Evolutionary conservation across 106 monocot genomes (phyloP).

Genomic region (Agapanthus africanus): DNA sequence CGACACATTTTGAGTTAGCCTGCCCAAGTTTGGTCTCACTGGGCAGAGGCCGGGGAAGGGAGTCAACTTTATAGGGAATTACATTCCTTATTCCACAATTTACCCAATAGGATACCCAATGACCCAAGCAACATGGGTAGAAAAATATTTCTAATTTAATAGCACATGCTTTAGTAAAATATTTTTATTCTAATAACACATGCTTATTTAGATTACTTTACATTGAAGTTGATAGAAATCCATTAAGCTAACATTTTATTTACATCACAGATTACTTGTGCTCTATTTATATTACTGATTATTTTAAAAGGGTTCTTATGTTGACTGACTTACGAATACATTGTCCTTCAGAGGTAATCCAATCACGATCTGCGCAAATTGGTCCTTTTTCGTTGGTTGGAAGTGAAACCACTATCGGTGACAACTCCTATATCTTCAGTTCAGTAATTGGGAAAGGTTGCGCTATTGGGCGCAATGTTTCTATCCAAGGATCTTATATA

Average conservation of each 20-base stretch:
- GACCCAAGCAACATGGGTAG: too few species aligned
- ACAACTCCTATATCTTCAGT: conserved; percentile 42
- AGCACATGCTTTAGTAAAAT: too few species aligned
- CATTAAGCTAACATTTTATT: not conserved
- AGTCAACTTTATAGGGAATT: too few species aligned
- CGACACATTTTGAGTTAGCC: not conserved
- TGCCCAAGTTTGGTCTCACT: too few species aligned
- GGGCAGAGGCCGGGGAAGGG: too few species aligned
- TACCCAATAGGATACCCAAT: too few species aligned
- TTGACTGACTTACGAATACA: not conserved
- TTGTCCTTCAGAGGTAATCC: conserved; percentile 44
- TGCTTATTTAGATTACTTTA: not conserved
- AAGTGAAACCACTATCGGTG: conserved; percentile 58
- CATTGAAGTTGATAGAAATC: not conserved
- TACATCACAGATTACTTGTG: not conserved
- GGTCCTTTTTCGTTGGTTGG: conserved; percentile 70
- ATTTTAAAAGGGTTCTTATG: too few species aligned
- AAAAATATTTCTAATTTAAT: too few species aligned
- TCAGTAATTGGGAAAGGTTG: conserved; percentile 86
- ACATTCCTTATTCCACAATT: too few species aligned
- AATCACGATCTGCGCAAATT: conserved; percentile 61
- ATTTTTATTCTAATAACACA: not conserved
- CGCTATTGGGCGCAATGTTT: conserved; percentile 77
- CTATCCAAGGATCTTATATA: conserved; percentile 67
- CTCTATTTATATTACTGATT: not conserved